Evolutionary conservation across 2,329 filamentous ascomycete genomes (phyloP), one percentile per base, ranked within the genome.

Genomic region (Colletotrichum brevisporum): DNA sequence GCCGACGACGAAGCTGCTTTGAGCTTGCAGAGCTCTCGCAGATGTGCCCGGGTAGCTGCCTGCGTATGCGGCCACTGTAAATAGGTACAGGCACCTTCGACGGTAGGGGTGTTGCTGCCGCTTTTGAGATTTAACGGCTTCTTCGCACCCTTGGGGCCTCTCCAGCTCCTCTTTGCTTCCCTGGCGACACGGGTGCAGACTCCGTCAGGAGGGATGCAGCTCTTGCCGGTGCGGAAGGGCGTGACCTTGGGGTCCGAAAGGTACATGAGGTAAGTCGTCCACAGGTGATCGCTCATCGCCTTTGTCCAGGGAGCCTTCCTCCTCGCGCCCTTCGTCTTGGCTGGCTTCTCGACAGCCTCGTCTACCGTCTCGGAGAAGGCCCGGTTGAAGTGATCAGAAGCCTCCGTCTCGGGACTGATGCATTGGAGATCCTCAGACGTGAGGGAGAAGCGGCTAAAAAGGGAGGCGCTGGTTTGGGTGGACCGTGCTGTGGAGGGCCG

Each of bases 201-300:
- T 16, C 90, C 90, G 51, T 89, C 84, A 3, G 90, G 90, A 8
- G 90, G 90, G 27, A 92, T 86, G 65, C 86, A 85, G 74, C 88
- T 89, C 74, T 89, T 90, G 69, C 89, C 86, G 63, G 90, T 83
- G 59, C 88, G 85, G 70, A 92, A 89, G 0, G 90, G 90, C 1
- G 90, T 92, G 3, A 91, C 89, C 56, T 88, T 89, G 53, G 90
- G 89, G 73, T 92, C 90, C 75, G 90, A 88, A 48, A 92, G 80
- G 73, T 92, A 92, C 60, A 90, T 80, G 67, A 87, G 80, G 75
- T 91, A 92, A 1, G 88, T 90, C 5, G 87, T 84, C 90, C 90
- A 92, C 10, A 92, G 78, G 73, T 92, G 90, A 13, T 86, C 82
- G 78, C 84, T 89, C 88, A 92, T 91, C 18, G 88, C 84, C 70